Evolutionary conservation across 805 yeast species (phyloP), one percentile per base, ranked within the genome.

Genomic region (Yamadazyma sp.): DNA sequence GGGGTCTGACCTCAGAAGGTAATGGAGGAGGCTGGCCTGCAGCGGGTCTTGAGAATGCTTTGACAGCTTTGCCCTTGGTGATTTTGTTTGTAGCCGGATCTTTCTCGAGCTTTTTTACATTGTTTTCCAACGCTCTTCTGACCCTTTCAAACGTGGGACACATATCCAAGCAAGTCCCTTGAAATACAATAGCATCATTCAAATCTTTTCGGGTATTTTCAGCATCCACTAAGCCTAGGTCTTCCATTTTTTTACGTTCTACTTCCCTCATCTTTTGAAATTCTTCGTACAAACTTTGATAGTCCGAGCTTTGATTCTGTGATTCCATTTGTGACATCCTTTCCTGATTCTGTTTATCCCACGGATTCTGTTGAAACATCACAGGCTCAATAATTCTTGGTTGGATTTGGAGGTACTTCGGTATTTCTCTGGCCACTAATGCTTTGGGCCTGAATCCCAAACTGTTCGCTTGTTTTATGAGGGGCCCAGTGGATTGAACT

Each of bases 11-110:
- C 57, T 93, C 99, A 1, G 97, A 88, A 0, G 99, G 99, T 41
- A 93, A 66, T 3, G 98, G 95, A 2, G 97, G 98, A 1, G 96
- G 95, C 50, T 93, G 96, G 5, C 98, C 99, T 0, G 98, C 97
- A 12, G 95, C 96, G 0, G 99, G 97, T 50, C 99, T 71, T 15
- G 95, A 84, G 55, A 93, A 93, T 1, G 96, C 95, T 60, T 93
- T 93, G 5, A 93, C 76, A 0, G 97, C 96, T 30, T 70, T 65
- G 0, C 53, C 53, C 19, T 75, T 57, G 0, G 86, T 71, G 5
- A 88, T 82, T 44, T 65, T 72, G 3, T 78, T 70, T 0, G 64
- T 64, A 1, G 42, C 42, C 2, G 80, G 76, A 43, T 83, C 88
- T 46, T 71, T 81, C 61, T 93, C 99, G 49, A 82, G 71, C 7